phyloP scores from a whole-genome alignment of 768 basidiomycete genomes.

The Roridomyces roridus region DNA sequence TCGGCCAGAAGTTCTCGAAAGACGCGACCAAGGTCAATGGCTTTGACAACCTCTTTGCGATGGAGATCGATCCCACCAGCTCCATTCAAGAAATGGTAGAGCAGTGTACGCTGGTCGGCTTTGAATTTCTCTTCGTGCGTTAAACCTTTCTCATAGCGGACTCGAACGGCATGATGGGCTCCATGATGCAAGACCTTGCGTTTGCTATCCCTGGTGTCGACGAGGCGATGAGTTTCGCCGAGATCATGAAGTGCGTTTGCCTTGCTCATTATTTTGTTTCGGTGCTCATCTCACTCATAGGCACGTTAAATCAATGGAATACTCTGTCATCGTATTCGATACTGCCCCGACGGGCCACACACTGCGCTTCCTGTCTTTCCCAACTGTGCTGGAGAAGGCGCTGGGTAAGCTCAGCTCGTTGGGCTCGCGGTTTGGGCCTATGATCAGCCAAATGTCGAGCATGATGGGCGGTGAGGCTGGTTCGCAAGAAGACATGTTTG shows the following conservation, averaged over 20 bases:
- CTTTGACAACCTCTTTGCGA: conserved; percentile 94
- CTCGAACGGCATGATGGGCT: conserved; percentile 93
- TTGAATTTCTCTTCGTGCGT: not conserved
- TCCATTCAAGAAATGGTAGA: conserved; percentile 99
- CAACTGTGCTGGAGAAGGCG: conserved; percentile 96
- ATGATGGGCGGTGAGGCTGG: conserved; percentile 95
- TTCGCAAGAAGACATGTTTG: conserved; percentile 98
- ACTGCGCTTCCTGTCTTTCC: conserved; percentile 98
- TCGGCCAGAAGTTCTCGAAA: conserved; percentile 98
- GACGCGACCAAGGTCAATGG: conserved; percentile 99
- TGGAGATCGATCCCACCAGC: conserved; percentile 99
- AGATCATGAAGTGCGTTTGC: conserved; percentile 97
- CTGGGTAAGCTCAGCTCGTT: conserved; percentile 92
- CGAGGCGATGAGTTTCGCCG: conserved; percentile 99
- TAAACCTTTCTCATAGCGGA: conserved; percentile 57
- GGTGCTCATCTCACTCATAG: conserved; percentile 44
- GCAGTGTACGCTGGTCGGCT: conserved; percentile 64
- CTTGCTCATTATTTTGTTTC: not conserved
- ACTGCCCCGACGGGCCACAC: conserved; percentile 99
- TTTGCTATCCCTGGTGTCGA: conserved; percentile 99
- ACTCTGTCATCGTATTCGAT: conserved; percentile 99
- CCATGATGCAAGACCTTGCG: conserved; percentile 99
- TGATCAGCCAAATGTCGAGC: conserved; percentile 95
- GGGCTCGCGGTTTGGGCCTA: conserved; percentile 95
- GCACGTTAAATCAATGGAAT: conserved; percentile 99